These are phyloP conservation scores for Penicillium robsamsonii DNA, from an alignment of 495 filamentous ascomycete species.

Conservation along the genomic window DNA sequence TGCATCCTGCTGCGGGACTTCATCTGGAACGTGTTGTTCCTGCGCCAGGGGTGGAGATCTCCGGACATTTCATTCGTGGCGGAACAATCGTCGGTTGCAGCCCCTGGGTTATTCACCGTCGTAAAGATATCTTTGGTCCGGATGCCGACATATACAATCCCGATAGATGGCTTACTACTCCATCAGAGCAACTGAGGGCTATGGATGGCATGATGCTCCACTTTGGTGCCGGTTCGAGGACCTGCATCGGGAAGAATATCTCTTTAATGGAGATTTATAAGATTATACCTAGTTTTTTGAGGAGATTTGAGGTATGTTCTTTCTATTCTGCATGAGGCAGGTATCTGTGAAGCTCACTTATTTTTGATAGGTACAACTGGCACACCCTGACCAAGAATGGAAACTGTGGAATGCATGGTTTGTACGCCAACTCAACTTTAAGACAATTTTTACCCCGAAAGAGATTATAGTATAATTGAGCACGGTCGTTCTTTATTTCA, in stretches of 20 bases:
- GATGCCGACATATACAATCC: constrained; percentile 21
- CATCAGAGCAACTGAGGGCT: background rate
- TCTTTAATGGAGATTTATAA: constrained; percentile 32
- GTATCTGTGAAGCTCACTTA: background rate
- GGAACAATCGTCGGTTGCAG: constrained; percentile 37
- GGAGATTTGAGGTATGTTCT: constrained; percentile 16
- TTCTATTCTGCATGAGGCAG: background rate
- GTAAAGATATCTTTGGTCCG: constrained; percentile 17
- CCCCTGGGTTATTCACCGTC: constrained; percentile 20
- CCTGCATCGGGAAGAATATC: constrained; percentile 37
- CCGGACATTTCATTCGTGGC: constrained; percentile 2
- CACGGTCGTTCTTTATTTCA: background rate
- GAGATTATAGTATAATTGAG: background rate
- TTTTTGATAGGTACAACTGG: background rate
- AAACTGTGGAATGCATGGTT: constrained; percentile 5
- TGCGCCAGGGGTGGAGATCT: background rate
- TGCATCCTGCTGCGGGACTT: constrained; percentile 59
- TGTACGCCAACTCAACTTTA: background rate
- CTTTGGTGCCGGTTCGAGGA: constrained; percentile 32
- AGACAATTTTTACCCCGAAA: background rate
- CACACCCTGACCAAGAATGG: background rate
- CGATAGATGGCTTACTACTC: constrained; percentile 18
- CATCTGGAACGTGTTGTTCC: constrained; percentile 45
- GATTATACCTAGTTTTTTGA: constrained; percentile 32
- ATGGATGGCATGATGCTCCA: constrained; percentile 20